These are phyloP conservation scores for Citrus medica DNA, from an alignment of 345 rosid species.

Conservation along the genomic window DNA sequence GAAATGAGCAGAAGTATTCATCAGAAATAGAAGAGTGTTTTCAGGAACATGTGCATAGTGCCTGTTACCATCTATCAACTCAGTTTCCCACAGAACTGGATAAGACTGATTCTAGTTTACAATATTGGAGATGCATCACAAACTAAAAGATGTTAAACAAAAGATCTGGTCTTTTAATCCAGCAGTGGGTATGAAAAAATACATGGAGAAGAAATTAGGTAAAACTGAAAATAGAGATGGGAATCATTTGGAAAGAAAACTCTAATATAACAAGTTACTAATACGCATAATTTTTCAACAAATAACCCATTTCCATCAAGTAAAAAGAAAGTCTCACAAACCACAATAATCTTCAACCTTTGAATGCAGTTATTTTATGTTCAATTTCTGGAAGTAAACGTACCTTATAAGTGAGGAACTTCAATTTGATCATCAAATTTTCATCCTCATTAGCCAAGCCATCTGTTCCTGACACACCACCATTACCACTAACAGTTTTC, in stretches of 20 bases:
- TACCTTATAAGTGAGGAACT: constrained; percentile 96
- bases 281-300: background rate
- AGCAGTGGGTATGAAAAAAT: background rate
- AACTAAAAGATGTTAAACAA: background rate
- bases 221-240: background rate
- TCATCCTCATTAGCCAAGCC: constrained; percentile 84
- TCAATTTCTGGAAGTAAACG: background rate
- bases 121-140: background rate
- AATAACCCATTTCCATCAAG: background rate
- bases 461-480: constrained; percentile 30
- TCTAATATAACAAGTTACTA: background rate
- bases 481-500: constrained; percentile 41
- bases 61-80: background rate
- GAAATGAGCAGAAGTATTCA: background rate
- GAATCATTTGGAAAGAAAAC: background rate
- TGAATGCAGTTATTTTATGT: background rate
- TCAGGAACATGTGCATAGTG: background rate
- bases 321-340: background rate
- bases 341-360: background rate
- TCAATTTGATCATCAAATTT: constrained; percentile 89
- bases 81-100: background rate
- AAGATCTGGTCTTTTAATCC: background rate
- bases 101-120: background rate
- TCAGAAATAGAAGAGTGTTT: background rate
- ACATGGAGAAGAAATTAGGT: background rate